Evolutionary conservation across 176 grass and related monocot genomes (phyloP).

Genomic region (Lolium perenne): DNA sequence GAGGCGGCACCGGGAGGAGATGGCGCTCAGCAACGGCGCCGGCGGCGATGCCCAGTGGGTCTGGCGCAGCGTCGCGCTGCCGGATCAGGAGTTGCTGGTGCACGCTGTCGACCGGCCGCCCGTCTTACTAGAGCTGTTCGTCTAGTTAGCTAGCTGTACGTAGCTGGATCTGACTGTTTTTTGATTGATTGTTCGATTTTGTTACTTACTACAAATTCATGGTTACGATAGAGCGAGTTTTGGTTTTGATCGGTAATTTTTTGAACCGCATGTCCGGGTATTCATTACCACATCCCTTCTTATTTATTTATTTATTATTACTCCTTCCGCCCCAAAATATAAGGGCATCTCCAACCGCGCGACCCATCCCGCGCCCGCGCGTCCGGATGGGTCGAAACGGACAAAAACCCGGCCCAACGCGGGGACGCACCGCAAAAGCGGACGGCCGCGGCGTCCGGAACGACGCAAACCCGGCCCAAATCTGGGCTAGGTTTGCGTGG

Average conservation of each 20-base stretch:
- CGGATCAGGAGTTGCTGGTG: background rate
- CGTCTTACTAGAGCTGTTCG: constrained; percentile 46
- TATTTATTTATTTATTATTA: too few species aligned
- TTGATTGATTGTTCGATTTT: background rate
- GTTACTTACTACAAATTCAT: background rate
- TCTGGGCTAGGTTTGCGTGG: too few species aligned
- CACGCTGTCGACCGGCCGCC: background rate
- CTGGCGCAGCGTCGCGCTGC: background rate
- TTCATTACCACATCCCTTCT: too few species aligned
- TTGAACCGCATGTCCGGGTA: too few species aligned
- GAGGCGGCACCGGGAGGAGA: constrained; percentile 56
- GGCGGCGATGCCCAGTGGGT: background rate
- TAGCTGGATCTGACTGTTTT: background rate
- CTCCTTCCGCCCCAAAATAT: too few species aligned
- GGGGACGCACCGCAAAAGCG: too few species aligned
- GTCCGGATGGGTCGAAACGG: too few species aligned
- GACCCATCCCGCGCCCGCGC: too few species aligned
- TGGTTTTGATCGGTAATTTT: background rate
- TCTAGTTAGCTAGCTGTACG: constrained; percentile 7
- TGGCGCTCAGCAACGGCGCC: background rate
- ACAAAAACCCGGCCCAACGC: too few species aligned
- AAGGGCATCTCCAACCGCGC: too few species aligned
- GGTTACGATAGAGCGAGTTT: background rate
- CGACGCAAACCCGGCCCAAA: too few species aligned
- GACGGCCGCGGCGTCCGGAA: too few species aligned